A percentile compares a stretch with the other conserved stretches of the same genome.
These are phyloP conservation scores for Zygnema cylindricum DNA, from an alignment of 139 green algal species.

Conservation along the genomic window DNA sequence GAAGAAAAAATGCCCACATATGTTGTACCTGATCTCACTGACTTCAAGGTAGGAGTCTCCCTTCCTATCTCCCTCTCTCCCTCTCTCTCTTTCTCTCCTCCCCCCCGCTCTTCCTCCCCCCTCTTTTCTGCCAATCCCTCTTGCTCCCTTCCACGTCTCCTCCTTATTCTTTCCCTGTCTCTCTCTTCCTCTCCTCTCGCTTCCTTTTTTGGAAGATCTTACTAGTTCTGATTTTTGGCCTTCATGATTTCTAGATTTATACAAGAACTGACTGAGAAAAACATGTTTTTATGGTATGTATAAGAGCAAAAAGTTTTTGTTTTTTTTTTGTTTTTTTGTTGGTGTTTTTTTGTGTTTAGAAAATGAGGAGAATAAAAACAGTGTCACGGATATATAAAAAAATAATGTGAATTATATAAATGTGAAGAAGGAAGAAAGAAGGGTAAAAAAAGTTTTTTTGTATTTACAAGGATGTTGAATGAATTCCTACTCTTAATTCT, in stretches of 20 bases:
- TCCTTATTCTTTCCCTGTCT: too few relatives aligned
- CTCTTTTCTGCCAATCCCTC: background rate
- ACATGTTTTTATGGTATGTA: too few relatives aligned
- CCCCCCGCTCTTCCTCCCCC: background rate
- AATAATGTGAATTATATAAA: background rate
- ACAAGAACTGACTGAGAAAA: too few relatives aligned
- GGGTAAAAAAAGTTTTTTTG: too few relatives aligned
- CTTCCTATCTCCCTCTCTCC: background rate
- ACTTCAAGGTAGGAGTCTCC: constrained; percentile 34
- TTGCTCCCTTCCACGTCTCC: too few relatives aligned
- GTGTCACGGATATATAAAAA: background rate
- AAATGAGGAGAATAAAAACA: background rate
- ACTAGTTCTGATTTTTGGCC: background rate
- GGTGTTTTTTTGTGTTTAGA: background rate
- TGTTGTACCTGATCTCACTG: constrained; percentile 50
- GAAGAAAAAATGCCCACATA: constrained; percentile 59
- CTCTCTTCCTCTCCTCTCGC: too few relatives aligned
- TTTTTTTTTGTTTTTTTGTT: background rate
- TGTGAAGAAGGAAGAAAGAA: too few relatives aligned
- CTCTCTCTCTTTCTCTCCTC: background rate
- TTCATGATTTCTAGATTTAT: background rate
- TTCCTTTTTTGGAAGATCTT: too few relatives aligned
- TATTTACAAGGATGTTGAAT: too few relatives aligned
- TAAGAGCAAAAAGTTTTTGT: too few relatives aligned
- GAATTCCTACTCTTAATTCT: background rate